A percentile compares a stretch with the other conserved stretches of the same genome.
Conservation (phyloP, 1,284 basidiomycete genomes). For the Vanrija humicola region DNA sequence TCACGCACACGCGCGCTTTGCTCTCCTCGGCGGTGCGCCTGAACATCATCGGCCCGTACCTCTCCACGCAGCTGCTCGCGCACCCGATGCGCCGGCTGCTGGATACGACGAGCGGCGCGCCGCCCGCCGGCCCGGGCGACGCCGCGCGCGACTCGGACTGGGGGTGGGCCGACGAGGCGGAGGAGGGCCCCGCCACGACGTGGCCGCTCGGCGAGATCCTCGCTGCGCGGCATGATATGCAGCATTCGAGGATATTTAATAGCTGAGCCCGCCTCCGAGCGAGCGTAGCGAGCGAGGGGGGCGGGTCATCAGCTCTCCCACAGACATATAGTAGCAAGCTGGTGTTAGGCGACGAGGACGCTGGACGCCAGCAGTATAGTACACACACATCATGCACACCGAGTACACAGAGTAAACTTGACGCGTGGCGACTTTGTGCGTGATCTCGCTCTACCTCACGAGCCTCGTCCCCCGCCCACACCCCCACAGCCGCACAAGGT, state of each 20-base stretch:
- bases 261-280: neutral
- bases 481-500: neutral
- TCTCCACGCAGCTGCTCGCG: conserved; percentile 79
- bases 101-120: conserved; percentile 45
- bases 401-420: no score
- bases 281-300: no score
- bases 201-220: conserved; percentile 97
- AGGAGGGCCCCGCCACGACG: conserved; percentile 67
- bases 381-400: no score
- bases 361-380: no score
- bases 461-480: no score
- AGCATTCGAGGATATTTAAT: conserved; percentile 96
- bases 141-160: conserved; percentile 33
- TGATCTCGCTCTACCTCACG: no score
- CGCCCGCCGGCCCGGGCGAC: conserved; percentile 50
- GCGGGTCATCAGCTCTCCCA: no score
- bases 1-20: conserved; percentile 83
- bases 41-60: conserved; percentile 89
- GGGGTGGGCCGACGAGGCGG: conserved; percentile 39
- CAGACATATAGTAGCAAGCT: no score
- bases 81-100: conserved; percentile 67
- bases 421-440: no score
- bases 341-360: no score
- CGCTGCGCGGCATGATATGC: conserved; percentile 81
- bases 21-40: conserved; percentile 87